A percentile compares a stretch with the other conserved stretches of the same genome.
phyloP scores from a whole-genome alignment of 768 basidiomycete species.

The Sporobolomyces roseus region DNA sequence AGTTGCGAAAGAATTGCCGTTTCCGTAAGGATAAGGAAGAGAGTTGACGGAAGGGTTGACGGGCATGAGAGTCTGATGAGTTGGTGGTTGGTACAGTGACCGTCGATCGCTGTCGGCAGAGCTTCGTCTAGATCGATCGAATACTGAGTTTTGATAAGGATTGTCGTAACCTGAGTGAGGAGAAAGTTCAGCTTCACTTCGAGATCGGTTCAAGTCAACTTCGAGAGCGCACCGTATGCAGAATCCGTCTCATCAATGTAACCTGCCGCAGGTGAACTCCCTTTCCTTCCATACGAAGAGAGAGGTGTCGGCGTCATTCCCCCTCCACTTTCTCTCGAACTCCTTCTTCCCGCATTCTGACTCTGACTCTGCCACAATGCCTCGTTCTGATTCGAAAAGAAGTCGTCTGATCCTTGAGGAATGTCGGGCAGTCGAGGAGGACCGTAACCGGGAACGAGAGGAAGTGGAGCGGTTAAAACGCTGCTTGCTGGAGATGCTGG shows the following conservation, averaged over 20 bases:
- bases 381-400: slow-evolving; percentile 53
- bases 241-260: slow-evolving; percentile 16
- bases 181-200: background rate
- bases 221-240: background rate
- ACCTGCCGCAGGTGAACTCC: background rate
- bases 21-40: slow-evolving; percentile 23
- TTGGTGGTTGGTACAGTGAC: slow-evolving; percentile 25
- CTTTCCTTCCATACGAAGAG: background rate
- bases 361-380: background rate
- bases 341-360: background rate
- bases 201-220: background rate
- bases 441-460: background rate
- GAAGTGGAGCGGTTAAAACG: background rate
- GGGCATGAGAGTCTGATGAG: slow-evolving; percentile 43
- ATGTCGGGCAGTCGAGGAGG: slow-evolving; percentile 35
- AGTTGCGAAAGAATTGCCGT: slow-evolving; percentile 13
- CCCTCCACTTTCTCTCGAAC: background rate
- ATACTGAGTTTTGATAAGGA: background rate
- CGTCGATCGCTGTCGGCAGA: slow-evolving; percentile 32
- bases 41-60: slow-evolving; percentile 40
- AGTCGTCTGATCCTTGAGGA: slow-evolving; percentile 46
- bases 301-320: slow-evolving; percentile 5
- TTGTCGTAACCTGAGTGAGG: background rate
- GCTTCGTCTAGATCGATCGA: slow-evolving; percentile 28
- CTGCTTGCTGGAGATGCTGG: background rate